Percentiles rank a stretch among this genome's conserved stretches.
phyloP scores from a whole-genome alignment of 345 rosid species.

The Eucalyptus tenuipes region DNA sequence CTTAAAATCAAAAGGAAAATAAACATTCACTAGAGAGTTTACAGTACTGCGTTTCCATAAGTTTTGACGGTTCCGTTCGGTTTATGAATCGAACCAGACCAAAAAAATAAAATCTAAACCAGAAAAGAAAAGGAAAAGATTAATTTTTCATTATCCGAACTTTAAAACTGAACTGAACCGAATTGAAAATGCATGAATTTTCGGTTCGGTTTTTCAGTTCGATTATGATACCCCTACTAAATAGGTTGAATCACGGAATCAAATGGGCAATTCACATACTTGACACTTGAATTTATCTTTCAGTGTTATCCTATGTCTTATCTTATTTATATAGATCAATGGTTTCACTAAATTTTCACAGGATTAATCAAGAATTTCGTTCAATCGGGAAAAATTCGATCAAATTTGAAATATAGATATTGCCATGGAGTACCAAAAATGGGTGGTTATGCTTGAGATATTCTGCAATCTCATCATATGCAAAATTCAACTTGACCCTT shows the following conservation, averaged over 20 bases:
- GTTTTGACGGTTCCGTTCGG: background rate
- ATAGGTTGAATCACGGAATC: background rate
- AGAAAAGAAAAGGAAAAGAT: background rate
- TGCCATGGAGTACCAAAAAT: background rate
- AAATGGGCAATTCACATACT: background rate
- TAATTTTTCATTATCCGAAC: too few species aligned
- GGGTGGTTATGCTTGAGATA: background rate
- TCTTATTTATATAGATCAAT: background rate
- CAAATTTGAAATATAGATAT: background rate
- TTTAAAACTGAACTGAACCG: too few species aligned
- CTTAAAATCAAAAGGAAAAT: background rate
- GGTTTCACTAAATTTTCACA: background rate
- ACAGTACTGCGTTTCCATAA: background rate
- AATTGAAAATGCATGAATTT: too few species aligned
- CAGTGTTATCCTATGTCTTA: background rate
- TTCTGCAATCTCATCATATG: background rate
- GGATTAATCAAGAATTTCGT: background rate
- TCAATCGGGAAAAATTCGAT: accelerated
- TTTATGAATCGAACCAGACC: too few species aligned
- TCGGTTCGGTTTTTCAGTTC: background rate
- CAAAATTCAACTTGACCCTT: background rate
- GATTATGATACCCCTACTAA: background rate
- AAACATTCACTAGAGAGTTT: background rate
- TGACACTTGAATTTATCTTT: background rate
- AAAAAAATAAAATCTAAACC: background rate